phyloP scores from a whole-genome alignment of 1,284 basidiomycete genomes.

The Ceratobasidium papillatum region DNA sequence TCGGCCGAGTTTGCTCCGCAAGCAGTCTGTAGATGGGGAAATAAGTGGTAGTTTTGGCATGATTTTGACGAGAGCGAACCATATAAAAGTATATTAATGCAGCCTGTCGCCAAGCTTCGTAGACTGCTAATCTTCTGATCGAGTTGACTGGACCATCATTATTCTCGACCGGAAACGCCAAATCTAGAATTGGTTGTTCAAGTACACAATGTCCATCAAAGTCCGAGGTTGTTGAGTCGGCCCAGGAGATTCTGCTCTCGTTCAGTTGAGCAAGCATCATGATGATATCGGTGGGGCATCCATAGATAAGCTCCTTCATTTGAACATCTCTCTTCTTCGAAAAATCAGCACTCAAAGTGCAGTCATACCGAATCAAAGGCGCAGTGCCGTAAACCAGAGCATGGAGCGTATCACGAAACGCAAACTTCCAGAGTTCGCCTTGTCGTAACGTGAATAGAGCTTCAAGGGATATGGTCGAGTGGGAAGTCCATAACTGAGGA shows the following conservation, averaged over 20 bases:
- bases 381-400: background rate
- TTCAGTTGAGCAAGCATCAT: background rate
- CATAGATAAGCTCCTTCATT: background rate
- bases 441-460: background rate
- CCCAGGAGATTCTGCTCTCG: background rate
- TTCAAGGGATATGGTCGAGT: background rate
- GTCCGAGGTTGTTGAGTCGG: background rate
- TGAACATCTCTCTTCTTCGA: background rate
- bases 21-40: background rate
- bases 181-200: background rate
- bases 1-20: constrained; percentile 1
- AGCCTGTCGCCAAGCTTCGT: constrained; percentile 4
- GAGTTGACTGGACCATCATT: background rate
- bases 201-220: background rate
- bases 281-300: background rate
- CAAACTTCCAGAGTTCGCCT: background rate
- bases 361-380: constrained; percentile 6
- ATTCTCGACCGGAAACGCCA: background rate
- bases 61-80: background rate
- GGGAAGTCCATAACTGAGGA: background rate
- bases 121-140: background rate
- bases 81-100: constrained; percentile 10
- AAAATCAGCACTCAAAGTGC: background rate
- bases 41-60: background rate
- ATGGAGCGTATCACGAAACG: background rate